These are phyloP conservation scores for Aspergillus alliaceus DNA, from an alignment of 2,329 filamentous ascomycete genomes.

Conservation along the genomic window DNA sequence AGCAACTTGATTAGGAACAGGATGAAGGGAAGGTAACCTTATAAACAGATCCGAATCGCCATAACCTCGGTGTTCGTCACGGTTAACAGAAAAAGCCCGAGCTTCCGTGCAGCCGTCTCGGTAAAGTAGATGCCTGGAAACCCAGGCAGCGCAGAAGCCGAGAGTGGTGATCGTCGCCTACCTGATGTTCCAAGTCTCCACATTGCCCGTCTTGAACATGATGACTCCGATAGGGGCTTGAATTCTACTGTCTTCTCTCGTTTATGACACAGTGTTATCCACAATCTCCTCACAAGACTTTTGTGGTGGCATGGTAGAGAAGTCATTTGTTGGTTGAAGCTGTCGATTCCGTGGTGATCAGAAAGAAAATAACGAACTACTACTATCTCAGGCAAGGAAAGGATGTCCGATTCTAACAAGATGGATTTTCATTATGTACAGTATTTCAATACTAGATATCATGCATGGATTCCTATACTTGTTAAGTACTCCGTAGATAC, in stretches of 20 bases:
- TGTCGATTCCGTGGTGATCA: background rate
- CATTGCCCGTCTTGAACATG: background rate
- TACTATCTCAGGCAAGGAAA: background rate
- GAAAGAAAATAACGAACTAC: background rate
- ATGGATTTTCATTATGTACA: background rate
- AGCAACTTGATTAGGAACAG: background rate
- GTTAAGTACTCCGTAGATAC: too few species aligned
- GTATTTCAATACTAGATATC: background rate
- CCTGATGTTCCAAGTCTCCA: too few species aligned
- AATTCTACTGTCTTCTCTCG: background rate
- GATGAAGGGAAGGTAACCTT: conserved; percentile 10
- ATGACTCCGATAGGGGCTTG: background rate
- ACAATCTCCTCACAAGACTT: background rate
- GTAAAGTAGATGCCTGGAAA: background rate
- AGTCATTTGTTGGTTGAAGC: background rate
- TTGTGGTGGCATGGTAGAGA: background rate
- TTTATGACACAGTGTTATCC: background rate
- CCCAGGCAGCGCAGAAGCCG: background rate
- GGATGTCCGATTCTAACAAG: background rate
- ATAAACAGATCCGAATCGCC: background rate
- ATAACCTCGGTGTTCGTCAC: conserved; percentile 11
- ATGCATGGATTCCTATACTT: background rate
- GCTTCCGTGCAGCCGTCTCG: conserved; percentile 14
- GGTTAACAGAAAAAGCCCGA: conserved; percentile 5
- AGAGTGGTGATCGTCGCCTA: too few species aligned